Conservation (phyloP, 148 eudicot genomes). For the Rhododendron ferrugineum region DNA sequence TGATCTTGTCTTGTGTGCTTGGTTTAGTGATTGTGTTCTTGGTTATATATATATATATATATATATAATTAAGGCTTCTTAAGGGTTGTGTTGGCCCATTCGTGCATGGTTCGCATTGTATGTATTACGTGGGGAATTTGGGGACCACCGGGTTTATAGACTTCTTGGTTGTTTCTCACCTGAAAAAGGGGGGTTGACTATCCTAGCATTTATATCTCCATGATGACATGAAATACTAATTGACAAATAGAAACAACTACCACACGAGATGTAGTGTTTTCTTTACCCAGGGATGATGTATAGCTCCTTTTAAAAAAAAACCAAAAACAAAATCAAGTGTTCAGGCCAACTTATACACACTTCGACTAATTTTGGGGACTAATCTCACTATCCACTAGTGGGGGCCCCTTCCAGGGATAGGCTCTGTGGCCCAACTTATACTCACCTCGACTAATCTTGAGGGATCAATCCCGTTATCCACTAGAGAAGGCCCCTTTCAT, state of each 20-base stretch:
- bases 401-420: too few relatives aligned
- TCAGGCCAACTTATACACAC: neutral
- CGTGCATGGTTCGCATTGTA: neutral
- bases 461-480: too few relatives aligned
- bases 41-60: neutral
- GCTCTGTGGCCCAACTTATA: too few relatives aligned
- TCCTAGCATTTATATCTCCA: neutral
- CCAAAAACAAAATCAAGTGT: neutral
- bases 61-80: neutral
- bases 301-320: neutral
- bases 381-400: too few relatives aligned
- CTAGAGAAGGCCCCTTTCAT: too few relatives aligned
- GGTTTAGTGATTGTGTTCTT: neutral
- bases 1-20: neutral
- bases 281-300: neutral
- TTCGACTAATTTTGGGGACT: neutral
- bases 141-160: neutral
- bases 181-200: neutral
- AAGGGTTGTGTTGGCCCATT: neutral
- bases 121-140: constrained; percentile 5
- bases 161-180: neutral
- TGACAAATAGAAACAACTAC: neutral
- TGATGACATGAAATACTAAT: neutral
- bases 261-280: neutral
- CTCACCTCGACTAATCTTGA: too few relatives aligned